Conservation (phyloP, 805 yeast species). For the Suhomyces pyralidae region DNA sequence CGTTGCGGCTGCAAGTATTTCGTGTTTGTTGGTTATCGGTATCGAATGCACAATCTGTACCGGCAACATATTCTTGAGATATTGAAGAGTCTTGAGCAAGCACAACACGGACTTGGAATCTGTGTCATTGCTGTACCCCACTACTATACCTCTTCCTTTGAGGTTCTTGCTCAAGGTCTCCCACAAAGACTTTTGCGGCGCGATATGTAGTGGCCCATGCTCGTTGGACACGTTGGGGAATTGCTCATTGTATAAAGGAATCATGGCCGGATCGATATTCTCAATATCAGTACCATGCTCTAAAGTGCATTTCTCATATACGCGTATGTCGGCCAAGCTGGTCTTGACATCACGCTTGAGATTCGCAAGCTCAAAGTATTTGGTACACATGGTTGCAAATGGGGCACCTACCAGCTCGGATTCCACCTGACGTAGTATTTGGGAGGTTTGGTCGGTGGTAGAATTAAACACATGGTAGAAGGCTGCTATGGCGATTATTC, state of each 20-base stretch:
- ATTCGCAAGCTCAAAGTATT: neutral
- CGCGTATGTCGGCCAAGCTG: neutral
- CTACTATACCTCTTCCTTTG: constrained; percentile 9
- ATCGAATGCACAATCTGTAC: constrained; percentile 10
- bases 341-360: neutral
- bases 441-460: neutral
- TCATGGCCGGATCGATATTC: neutral
- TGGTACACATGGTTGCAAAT: neutral
- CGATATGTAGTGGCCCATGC: neutral
- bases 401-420: neutral
- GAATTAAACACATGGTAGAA: neutral
- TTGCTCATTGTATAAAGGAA: constrained; percentile 1
- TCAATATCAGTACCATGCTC: neutral
- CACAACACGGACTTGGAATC: neutral
- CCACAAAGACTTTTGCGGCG: neutral
- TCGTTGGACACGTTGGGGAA: constrained; percentile 1
- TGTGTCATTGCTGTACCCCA: constrained; percentile 3
- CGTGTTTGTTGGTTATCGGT: neutral
- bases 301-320: neutral
- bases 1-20: neutral
- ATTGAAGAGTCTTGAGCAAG: constrained; percentile 6
- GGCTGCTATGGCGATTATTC: neutral
- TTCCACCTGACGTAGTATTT: neutral
- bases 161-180: neutral
- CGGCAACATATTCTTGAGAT: constrained; percentile 9